Evolutionary conservation across 2,329 filamentous ascomycete genomes (phyloP).

Genomic region (Calonectria pseudoturangicola): DNA sequence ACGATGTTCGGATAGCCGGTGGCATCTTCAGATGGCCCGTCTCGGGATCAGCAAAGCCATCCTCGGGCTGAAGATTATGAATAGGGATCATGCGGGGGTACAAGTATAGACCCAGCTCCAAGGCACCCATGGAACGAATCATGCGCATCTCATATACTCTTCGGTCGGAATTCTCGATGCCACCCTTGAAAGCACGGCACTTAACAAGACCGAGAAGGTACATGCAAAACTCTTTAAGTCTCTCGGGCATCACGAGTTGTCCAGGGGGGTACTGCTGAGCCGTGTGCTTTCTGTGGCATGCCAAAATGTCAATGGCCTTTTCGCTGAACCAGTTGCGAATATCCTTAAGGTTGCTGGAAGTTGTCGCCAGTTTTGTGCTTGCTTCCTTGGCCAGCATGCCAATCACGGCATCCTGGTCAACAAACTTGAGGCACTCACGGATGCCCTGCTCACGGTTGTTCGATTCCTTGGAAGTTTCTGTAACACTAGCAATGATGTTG

Average conservation of each 20-base stretch:
- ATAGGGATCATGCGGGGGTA: slow-evolving; percentile 95
- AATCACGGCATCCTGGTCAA: slow-evolving; percentile 96
- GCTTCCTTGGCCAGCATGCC: slow-evolving; percentile 94
- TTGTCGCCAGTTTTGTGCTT: slow-evolving; percentile 84
- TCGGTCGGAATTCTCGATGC: slow-evolving; percentile 91
- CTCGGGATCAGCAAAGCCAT: slow-evolving; percentile 92
- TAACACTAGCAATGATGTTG: slow-evolving; percentile 95
- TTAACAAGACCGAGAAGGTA: slow-evolving; percentile 94
- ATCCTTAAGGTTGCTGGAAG: slow-evolving; percentile 86
- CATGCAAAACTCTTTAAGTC: slow-evolving; percentile 97
- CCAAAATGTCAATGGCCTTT: slow-evolving; percentile 93
- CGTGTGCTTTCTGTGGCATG: slow-evolving; percentile 94
- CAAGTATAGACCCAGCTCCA: slow-evolving; percentile 92
- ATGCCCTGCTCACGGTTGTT: slow-evolving; percentile 71
- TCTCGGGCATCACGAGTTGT: slow-evolving; percentile 95
- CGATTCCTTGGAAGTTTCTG: slow-evolving; percentile 74
- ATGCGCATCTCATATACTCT: slow-evolving; percentile 93
- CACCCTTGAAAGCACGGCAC: slow-evolving; percentile 93
- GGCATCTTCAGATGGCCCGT: slow-evolving; percentile 93
- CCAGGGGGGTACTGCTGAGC: slow-evolving; percentile 89
- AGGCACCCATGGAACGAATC: slow-evolving; percentile 89
- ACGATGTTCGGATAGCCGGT: slow-evolving; percentile 86
- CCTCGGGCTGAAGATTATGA: slow-evolving; percentile 89
- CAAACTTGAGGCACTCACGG: slow-evolving; percentile 90
- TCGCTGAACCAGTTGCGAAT: slow-evolving; percentile 89